These are phyloP conservation scores for Euphorbia peplus DNA, from an alignment of 345 rosid species.

Conservation along the genomic window DNA sequence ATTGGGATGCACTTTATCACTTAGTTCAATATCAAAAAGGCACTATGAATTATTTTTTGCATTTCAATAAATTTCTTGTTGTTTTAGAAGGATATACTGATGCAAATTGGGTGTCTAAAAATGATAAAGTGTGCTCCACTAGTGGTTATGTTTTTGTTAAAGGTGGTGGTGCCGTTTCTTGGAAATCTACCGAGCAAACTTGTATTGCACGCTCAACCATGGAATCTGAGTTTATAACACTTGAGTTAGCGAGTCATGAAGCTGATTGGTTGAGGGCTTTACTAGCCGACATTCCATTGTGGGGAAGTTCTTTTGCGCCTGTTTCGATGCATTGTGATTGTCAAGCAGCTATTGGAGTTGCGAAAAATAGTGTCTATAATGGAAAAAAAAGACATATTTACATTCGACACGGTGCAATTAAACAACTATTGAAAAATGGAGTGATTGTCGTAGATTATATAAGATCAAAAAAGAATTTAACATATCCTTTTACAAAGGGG, in stretches of 20 bases:
- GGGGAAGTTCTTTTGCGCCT: not conserved
- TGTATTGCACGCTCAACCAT: not conserved
- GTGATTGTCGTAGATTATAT: not conserved
- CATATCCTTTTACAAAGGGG: not conserved
- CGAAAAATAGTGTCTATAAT: not conserved
- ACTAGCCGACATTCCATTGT: not conserved
- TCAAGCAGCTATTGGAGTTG: not conserved
- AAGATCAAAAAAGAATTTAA: not conserved
- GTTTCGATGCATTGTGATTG: not conserved
- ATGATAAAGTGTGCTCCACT: not conserved
- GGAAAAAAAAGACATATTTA: not conserved
- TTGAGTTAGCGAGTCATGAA: not conserved
- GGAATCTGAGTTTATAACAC: not conserved
- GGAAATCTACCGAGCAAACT: not conserved
- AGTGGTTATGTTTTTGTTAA: constrained; percentile 1
- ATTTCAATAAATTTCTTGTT: not conserved
- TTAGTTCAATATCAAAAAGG: not conserved
- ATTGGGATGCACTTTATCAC: not conserved
- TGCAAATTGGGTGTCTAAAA: constrained; percentile 7
- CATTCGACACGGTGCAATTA: not conserved
- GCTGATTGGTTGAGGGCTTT: not conserved
- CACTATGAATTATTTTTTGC: not conserved
- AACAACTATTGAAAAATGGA: not conserved
- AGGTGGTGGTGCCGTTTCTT: not conserved
- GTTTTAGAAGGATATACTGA: not conserved